A percentile compares a stretch with the other conserved stretches of the same genome.
These are phyloP conservation scores for Plasmodium billcollinsi DNA, from an alignment of 169 alveolate genomes.

Conservation along the genomic window DNA sequence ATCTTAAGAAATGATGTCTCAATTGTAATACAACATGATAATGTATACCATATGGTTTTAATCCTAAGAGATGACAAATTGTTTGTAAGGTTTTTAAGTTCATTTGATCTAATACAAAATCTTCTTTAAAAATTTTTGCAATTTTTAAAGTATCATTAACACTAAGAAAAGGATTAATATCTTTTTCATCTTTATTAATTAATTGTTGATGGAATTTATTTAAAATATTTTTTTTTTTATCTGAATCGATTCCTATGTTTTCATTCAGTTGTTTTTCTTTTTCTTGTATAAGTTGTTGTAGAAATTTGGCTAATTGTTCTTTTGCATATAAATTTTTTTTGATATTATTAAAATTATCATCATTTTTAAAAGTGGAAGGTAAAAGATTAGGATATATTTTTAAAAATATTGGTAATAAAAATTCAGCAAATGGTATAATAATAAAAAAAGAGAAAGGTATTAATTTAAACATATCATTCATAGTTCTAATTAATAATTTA, in stretches of 20 bases:
- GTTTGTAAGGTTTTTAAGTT: constrained; percentile 90
- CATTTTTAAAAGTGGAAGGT: constrained; percentile 91
- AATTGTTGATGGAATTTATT: constrained; percentile 88
- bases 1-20: constrained; percentile 87
- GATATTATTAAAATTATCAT: constrained; percentile 84
- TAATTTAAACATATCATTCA: constrained; percentile 89
- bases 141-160: constrained; percentile 84
- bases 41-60: constrained; percentile 89
- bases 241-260: constrained; percentile 81
- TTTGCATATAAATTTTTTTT: constrained; percentile 90
- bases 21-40: constrained; percentile 90
- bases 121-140: constrained; percentile 88
- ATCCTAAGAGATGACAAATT: constrained; percentile 89
- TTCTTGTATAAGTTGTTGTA: constrained; percentile 87
- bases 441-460: constrained; percentile 92
- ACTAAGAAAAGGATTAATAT: constrained; percentile 86
- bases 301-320: constrained; percentile 90
- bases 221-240: constrained; percentile 83
- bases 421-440: constrained; percentile 92
- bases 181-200: constrained; percentile 84
- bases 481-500: constrained; percentile 87
- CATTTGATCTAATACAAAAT: constrained; percentile 90
- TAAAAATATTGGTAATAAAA: constrained; percentile 89
- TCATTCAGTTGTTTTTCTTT: constrained; percentile 80
- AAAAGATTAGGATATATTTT: constrained; percentile 91